These are phyloP conservation scores for Nemania bipapillata DNA, from an alignment of 2,329 filamentous ascomycete genomes.

Conservation along the genomic window DNA sequence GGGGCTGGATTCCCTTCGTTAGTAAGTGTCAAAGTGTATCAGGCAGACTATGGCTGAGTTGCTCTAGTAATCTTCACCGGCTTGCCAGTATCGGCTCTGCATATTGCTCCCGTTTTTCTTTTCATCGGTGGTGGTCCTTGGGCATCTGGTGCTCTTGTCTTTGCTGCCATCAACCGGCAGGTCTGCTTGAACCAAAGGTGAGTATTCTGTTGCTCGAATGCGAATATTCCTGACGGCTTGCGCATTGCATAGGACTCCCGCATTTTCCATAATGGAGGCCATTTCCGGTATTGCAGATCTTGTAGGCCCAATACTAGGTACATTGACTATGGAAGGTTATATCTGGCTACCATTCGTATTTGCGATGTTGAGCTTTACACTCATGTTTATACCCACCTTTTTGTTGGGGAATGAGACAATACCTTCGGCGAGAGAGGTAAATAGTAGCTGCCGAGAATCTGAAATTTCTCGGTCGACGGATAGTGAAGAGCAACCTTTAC, in stretches of 20 bases:
- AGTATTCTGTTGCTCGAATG: background rate
- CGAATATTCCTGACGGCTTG: background rate
- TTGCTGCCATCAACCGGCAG: constrained; percentile 24
- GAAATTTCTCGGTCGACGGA: background rate
- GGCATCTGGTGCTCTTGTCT: constrained; percentile 32
- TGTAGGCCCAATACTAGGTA: constrained; percentile 22
- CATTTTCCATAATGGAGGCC: constrained; percentile 34
- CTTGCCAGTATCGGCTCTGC: constrained; percentile 14
- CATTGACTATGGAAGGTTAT: constrained; percentile 26
- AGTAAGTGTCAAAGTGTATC: constrained; percentile 6
- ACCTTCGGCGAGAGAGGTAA: background rate
- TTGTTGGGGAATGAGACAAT: constrained; percentile 10
- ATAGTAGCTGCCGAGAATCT: background rate
- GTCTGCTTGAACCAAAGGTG: constrained; percentile 21
- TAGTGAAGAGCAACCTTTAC: constrained; percentile 22
- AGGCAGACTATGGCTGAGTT: constrained; percentile 1
- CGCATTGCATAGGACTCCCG: constrained; percentile 16
- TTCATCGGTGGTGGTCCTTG: constrained; percentile 29
- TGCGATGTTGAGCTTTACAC: constrained; percentile 17
- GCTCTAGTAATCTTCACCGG: constrained; percentile 17
- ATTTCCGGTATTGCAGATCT: constrained; percentile 28
- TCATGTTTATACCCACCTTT: constrained; percentile 25
- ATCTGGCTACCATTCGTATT: constrained; percentile 30
- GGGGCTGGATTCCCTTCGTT: constrained; percentile 30
- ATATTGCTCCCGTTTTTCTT: constrained; percentile 25